Percentiles rank a stretch among this genome's conserved stretches.
Evolutionary conservation across 1,284 basidiomycete genomes (phyloP).

Genomic region (Lignosus rhinocerotis): DNA sequence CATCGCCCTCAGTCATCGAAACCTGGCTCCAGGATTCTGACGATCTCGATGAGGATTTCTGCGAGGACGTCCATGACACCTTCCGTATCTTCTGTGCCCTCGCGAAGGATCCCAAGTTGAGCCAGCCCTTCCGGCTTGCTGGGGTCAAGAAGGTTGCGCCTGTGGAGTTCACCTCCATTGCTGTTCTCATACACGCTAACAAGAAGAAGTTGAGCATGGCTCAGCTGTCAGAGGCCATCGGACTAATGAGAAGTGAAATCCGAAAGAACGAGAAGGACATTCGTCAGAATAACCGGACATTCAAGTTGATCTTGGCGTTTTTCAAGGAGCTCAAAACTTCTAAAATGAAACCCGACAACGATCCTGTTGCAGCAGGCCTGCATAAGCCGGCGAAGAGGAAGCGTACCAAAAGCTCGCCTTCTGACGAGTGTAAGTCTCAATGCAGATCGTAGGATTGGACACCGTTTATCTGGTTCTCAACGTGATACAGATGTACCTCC

Average conservation of each 20-base stretch:
- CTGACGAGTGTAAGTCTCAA: background rate
- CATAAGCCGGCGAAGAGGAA: conserved; percentile 21
- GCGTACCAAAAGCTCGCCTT: background rate
- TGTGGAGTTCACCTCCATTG: conserved; percentile 59
- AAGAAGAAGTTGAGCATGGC: conserved; percentile 37
- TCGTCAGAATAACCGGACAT: conserved; percentile 26
- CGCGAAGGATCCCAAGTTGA: conserved; percentile 34
- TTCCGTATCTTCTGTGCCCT: conserved; percentile 48
- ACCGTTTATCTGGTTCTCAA: background rate
- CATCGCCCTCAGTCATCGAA: conserved; percentile 45
- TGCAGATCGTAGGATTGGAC: background rate
- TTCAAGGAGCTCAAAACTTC: conserved; percentile 25
- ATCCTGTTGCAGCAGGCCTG: conserved; percentile 11
- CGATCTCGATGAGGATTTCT: conserved; percentile 36
- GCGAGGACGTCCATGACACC: conserved; percentile 39
- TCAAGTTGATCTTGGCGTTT: conserved; percentile 27
- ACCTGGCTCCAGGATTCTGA: conserved; percentile 50
- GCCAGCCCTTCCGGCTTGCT: conserved; percentile 29
- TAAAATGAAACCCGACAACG: conserved; percentile 15
- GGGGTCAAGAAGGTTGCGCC: conserved; percentile 54
- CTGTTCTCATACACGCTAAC: conserved; percentile 49
- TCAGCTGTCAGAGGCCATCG: conserved; percentile 46
- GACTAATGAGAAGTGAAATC: conserved; percentile 50
- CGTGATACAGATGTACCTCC: background rate
- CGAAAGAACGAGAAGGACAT: conserved; percentile 36